These are phyloP conservation scores for Trichoderma reesei DNA, from an alignment of 495 filamentous ascomycete genomes.

Conservation along the genomic window DNA sequence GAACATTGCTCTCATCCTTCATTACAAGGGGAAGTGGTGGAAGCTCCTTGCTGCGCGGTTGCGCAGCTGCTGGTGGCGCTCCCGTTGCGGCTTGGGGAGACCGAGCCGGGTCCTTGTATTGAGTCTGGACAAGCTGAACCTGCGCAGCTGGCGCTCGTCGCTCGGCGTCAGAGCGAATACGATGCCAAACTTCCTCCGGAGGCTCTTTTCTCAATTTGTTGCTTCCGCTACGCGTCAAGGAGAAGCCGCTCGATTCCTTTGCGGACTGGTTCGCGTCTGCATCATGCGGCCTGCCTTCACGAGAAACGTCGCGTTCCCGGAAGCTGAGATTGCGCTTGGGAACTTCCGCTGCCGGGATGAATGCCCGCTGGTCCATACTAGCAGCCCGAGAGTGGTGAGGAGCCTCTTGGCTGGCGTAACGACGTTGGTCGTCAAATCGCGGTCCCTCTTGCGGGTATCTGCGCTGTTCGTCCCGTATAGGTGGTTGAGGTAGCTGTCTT, in stretches of 20 bases:
- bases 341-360: slow-evolving; percentile 20
- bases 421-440: background rate
- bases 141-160: background rate
- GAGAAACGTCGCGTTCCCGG: slow-evolving; percentile 35
- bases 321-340: slow-evolving; percentile 42
- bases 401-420: background rate
- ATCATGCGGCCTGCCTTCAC: slow-evolving; percentile 24
- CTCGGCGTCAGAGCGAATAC: slow-evolving; percentile 24
- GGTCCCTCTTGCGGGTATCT: slow-evolving; percentile 10
- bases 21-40: background rate
- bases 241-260: slow-evolving; percentile 19
- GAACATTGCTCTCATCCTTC: slow-evolving; percentile 11
- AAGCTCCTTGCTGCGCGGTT: background rate
- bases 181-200: slow-evolving; percentile 30
- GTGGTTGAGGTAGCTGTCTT: slow-evolving; percentile 12
- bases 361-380: background rate
- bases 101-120: background rate
- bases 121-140: background rate
- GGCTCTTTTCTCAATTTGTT: slow-evolving; percentile 41
- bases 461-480: slow-evolving; percentile 10
- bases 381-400: background rate
- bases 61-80: slow-evolving; percentile 10
- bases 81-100: slow-evolving; percentile 3
- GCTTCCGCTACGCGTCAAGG: slow-evolving; percentile 30
- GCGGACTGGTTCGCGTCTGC: slow-evolving; percentile 15